Evolutionary conservation across 805 yeast genomes (phyloP).

Genomic region (Monosporozyma aerobia): DNA sequence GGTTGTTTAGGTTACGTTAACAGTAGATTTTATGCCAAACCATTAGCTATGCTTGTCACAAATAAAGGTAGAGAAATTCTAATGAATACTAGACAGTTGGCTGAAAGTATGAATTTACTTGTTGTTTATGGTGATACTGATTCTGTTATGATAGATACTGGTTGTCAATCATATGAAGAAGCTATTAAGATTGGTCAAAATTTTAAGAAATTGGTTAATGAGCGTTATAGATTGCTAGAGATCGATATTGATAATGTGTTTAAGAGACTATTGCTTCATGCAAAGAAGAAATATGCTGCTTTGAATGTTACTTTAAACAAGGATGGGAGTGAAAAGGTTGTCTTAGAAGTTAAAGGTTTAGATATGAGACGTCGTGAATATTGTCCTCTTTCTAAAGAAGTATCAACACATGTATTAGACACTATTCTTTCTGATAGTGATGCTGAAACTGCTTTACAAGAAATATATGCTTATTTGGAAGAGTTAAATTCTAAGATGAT

Average conservation of each 20-base stretch:
- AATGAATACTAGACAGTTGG: constrained; percentile 85
- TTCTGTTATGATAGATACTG: constrained; percentile 96
- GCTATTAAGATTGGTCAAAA: constrained; percentile 78
- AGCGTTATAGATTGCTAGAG: constrained; percentile 76
- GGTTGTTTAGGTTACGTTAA: constrained; percentile 92
- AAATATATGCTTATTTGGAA: constrained; percentile 64
- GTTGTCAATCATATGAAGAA: constrained; percentile 54
- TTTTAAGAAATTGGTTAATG: constrained; percentile 79
- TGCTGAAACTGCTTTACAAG: constrained; percentile 64
- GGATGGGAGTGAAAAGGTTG: constrained; percentile 47
- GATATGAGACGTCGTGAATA: constrained; percentile 97
- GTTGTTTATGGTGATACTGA: constrained; percentile 98
- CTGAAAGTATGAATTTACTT: constrained; percentile 70
- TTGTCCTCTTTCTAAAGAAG: constrained; percentile 85
- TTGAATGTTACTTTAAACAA: constrained; percentile 47
- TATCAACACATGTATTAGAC: constrained; percentile 65
- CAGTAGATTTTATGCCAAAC: constrained; percentile 91
- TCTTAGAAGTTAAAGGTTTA: constrained; percentile 86
- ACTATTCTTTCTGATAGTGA: constrained; percentile 65
- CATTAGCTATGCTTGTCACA: constrained; percentile 91
- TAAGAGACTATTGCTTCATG: constrained; percentile 71
- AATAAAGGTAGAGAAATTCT: constrained; percentile 92
- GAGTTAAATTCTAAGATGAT: constrained; percentile 49
- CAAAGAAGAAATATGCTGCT: constrained; percentile 98
- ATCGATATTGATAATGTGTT: constrained; percentile 93